Evolutionary conservation across 805 yeast genomes (phyloP).

Genomic region (Kazachstania martiniae): DNA sequence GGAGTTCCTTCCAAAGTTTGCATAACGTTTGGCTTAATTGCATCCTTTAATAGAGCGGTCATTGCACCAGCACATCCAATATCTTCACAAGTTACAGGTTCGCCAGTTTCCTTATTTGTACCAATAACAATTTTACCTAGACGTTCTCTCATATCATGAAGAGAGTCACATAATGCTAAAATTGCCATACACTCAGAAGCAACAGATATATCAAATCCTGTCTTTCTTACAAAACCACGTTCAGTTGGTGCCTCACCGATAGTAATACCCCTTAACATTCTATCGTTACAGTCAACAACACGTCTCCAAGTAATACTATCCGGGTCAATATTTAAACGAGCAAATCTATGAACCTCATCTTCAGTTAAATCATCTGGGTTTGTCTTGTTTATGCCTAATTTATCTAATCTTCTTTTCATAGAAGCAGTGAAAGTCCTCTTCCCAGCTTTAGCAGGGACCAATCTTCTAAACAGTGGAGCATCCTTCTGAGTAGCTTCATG

Average conservation of each 20-base stretch:
- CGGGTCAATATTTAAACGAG: slow-evolving; percentile 66
- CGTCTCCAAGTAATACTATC: slow-evolving; percentile 73
- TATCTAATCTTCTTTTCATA: slow-evolving; percentile 55
- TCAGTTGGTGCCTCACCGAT: slow-evolving; percentile 78
- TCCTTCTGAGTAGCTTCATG: slow-evolving; percentile 69
- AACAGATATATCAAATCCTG: slow-evolving; percentile 78
- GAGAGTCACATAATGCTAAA: slow-evolving; percentile 59
- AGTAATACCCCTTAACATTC: slow-evolving; percentile 69
- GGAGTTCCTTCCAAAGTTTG: slow-evolving; percentile 86
- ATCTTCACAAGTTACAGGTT: slow-evolving; percentile 73
- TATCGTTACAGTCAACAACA: slow-evolving; percentile 76
- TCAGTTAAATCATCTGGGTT: slow-evolving; percentile 62
- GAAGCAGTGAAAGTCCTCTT: slow-evolving; percentile 54
- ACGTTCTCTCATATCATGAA: slow-evolving; percentile 62
- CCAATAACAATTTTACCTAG: slow-evolving; percentile 71
- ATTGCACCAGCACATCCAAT: slow-evolving; percentile 81
- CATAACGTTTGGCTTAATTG: slow-evolving; percentile 77
- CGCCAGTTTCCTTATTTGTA: slow-evolving; percentile 47
- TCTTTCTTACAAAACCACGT: slow-evolving; percentile 56
- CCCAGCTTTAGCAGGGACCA: slow-evolving; percentile 69
- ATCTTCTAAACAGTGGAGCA: slow-evolving; percentile 60
- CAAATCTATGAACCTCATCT: slow-evolving; percentile 56
- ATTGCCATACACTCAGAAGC: slow-evolving; percentile 86
- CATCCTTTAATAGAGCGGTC: slow-evolving; percentile 71
- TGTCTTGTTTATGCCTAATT: slow-evolving; percentile 58